A percentile compares a stretch with the other conserved stretches of the same genome.
These are phyloP conservation scores for Botryotinia convoluta DNA, from an alignment of 2,329 filamentous ascomycete genomes.

Conservation along the genomic window DNA sequence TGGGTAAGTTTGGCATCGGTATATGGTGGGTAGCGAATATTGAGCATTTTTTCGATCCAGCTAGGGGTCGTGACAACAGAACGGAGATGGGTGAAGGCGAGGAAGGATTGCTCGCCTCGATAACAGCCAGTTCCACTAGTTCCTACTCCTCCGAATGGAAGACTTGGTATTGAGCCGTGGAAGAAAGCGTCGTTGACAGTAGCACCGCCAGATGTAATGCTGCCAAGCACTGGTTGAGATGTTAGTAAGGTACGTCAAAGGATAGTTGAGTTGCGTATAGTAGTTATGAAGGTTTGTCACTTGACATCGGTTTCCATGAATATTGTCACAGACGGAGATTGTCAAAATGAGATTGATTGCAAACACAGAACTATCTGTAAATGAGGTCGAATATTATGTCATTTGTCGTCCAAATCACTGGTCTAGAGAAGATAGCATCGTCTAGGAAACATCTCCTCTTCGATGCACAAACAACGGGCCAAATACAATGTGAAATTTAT, in stretches of 20 bases:
- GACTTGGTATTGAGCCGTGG: conserved; percentile 66
- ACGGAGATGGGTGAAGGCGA: conserved; percentile 62
- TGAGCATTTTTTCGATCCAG: conserved; percentile 67
- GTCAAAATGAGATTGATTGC: background rate
- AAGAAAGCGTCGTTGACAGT: conserved; percentile 66
- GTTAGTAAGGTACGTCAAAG: conserved; percentile 17
- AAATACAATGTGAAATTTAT: background rate
- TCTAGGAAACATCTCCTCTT: background rate
- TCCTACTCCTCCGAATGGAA: conserved; percentile 82
- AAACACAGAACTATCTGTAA: conserved; percentile 4
- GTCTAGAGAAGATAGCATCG: too few relatives aligned
- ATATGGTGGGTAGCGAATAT: conserved; percentile 67
- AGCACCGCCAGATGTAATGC: conserved; percentile 66
- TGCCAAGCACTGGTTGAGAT: conserved; percentile 50
- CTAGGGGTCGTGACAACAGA: conserved; percentile 58
- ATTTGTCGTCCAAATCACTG: background rate
- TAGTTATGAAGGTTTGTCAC: background rate
- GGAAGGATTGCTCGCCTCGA: conserved; percentile 72
- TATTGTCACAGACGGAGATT: background rate
- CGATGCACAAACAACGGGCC: background rate
- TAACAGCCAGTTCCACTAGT: conserved; percentile 74
- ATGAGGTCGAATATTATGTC: background rate
- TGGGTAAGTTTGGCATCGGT: conserved; percentile 42
- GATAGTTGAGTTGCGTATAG: background rate
- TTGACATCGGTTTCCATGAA: background rate